These are phyloP conservation scores for Fusarium succisae DNA, from an alignment of 2,329 filamentous ascomycete species.

Conservation along the genomic window DNA sequence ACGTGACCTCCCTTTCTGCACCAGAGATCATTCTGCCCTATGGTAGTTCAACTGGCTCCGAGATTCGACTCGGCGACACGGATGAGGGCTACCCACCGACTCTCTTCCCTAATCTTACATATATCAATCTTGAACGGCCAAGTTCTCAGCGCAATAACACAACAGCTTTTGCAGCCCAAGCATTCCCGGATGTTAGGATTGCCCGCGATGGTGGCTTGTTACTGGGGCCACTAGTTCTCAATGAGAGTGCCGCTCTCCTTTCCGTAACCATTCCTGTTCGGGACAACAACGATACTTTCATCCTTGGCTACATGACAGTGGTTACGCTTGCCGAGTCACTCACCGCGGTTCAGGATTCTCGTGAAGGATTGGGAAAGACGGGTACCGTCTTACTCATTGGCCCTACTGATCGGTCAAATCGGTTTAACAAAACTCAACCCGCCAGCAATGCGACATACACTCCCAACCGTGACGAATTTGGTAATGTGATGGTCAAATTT, in stretches of 20 bases:
- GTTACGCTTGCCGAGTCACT: slow-evolving; percentile 75
- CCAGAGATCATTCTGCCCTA: slow-evolving; percentile 71
- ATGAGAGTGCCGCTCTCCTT: slow-evolving; percentile 76
- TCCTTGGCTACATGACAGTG: slow-evolving; percentile 86
- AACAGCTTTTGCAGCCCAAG: slow-evolving; percentile 56
- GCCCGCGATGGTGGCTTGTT: slow-evolving; percentile 69
- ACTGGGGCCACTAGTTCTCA: slow-evolving; percentile 78
- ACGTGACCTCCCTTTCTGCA: slow-evolving; percentile 64
- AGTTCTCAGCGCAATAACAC: slow-evolving; percentile 55
- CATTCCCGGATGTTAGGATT: slow-evolving; percentile 61
- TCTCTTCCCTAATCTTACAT: slow-evolving; percentile 84
- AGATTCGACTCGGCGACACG: slow-evolving; percentile 68
- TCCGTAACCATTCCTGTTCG: slow-evolving; percentile 85
- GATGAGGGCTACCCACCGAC: slow-evolving; percentile 73
- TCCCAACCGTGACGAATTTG: slow-evolving; percentile 52
- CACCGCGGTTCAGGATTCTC: slow-evolving; percentile 67
- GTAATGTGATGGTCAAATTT: slow-evolving; percentile 62
- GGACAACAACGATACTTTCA: slow-evolving; percentile 66
- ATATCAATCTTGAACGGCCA: slow-evolving; percentile 56
- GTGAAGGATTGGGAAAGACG: slow-evolving; percentile 75
- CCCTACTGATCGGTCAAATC: slow-evolving; percentile 72
- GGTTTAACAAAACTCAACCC: slow-evolving; percentile 59
- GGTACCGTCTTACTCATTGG: slow-evolving; percentile 78
- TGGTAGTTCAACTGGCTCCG: slow-evolving; percentile 62
- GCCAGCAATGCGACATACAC: slow-evolving; percentile 59